Conservation (phyloP, 768 basidiomycete species). For the Collybia sordida region DNA sequence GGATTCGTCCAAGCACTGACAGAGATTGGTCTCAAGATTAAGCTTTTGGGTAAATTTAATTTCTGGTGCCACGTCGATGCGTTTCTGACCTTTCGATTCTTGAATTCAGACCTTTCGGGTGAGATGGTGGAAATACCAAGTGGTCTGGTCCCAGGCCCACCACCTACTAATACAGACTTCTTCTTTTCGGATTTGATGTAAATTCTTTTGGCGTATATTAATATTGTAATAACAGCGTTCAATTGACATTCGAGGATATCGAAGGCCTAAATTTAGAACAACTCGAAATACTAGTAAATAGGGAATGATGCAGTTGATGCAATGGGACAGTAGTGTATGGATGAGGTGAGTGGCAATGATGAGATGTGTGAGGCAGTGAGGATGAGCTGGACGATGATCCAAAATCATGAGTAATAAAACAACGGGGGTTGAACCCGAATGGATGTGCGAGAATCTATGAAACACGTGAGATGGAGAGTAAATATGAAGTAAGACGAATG, state of each 20-base stretch:
- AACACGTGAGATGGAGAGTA: conserved; percentile 27
- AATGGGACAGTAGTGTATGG: conserved; percentile 24
- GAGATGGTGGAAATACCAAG: conserved; percentile 90
- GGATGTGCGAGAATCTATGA: conserved; percentile 14
- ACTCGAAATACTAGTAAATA: conserved; percentile 21
- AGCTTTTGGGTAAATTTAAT: conserved; percentile 66
- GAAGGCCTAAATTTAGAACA: conserved; percentile 12
- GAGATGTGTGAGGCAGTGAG: conserved; percentile 14
- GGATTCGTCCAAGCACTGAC: conserved; percentile 85
- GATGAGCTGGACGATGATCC: conserved; percentile 20
- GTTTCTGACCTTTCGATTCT: conserved; percentile 1
- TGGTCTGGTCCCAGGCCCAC: conserved; percentile 72
- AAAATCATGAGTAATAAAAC: conserved; percentile 33
- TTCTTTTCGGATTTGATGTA: conserved; percentile 74
- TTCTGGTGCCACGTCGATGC: background rate
- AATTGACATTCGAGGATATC: conserved; percentile 22
- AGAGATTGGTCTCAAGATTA: conserved; percentile 90
- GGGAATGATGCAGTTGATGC: conserved; percentile 62
- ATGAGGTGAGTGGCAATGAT: conserved; percentile 12
- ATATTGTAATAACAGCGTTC: background rate
- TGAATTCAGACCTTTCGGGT: conserved; percentile 71
- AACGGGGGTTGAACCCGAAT: conserved; percentile 89
- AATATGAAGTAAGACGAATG: conserved; percentile 27
- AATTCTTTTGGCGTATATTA: conserved; percentile 2
- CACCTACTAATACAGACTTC: conserved; percentile 79